Percentiles rank a stretch among this genome's conserved stretches.
Evolutionary conservation across 257 asterid genomes (phyloP).

Genomic region (Fraxinus pennsylvanica): DNA sequence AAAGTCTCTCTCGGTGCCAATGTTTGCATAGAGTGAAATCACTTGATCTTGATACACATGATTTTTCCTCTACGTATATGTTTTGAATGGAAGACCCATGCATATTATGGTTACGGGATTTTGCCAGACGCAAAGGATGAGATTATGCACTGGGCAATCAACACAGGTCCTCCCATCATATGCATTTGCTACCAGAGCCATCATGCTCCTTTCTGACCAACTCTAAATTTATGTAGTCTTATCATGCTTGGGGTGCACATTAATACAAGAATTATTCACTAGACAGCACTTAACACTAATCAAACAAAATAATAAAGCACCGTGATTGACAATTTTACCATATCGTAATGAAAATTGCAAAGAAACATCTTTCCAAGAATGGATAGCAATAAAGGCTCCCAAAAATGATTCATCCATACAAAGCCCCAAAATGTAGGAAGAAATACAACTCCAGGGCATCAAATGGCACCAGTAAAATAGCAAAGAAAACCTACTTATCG

Average conservation of each 20-base stretch:
- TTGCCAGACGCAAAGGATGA: slow-evolving; percentile 11
- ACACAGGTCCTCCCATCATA: slow-evolving; percentile 4
- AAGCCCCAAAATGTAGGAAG: slow-evolving; percentile 11
- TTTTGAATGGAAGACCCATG: slow-evolving; percentile 42
- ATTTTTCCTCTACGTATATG: slow-evolving; percentile 11
- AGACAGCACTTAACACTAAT: neutral
- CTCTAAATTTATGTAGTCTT: too few species aligned
- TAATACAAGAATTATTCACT: too few species aligned
- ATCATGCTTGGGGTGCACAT: too few species aligned
- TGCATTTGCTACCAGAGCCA: neutral
- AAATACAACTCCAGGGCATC: slow-evolving; percentile 3
- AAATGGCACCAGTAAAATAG: slow-evolving; percentile 22
- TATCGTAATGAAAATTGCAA: neutral
- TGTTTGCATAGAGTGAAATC: slow-evolving; percentile 5
- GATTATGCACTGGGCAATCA: neutral
- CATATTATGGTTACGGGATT: slow-evolving; percentile 15
- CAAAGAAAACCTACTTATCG: slow-evolving; percentile 23
- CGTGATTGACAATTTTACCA: neutral
- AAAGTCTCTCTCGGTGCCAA: neutral
- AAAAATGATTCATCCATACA: slow-evolving; percentile 10
- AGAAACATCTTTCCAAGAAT: neutral
- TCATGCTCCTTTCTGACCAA: neutral
- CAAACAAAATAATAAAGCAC: neutral
- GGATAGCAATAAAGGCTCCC: neutral
- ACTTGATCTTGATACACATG: slow-evolving; percentile 31